Conservation (phyloP, 495 filamentous ascomycete species). For the Sphaerosporella brunnea region DNA sequence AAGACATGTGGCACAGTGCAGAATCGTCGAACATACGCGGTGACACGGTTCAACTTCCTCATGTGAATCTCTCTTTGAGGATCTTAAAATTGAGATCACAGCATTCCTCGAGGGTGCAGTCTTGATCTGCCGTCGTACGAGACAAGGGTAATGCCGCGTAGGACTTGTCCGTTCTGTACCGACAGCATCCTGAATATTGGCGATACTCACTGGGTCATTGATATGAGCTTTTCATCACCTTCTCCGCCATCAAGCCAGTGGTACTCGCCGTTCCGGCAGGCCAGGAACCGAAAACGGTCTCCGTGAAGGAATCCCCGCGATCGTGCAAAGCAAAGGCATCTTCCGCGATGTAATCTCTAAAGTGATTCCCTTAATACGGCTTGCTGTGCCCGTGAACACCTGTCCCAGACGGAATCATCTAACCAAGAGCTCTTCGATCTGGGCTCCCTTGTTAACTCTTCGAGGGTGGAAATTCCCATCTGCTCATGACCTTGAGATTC, state of each 20-base stretch:
- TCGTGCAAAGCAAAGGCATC: constrained; percentile 97
- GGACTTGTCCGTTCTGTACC: constrained; percentile 96
- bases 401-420: constrained; percentile 85
- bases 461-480: constrained; percentile 98
- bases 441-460: constrained; percentile 97
- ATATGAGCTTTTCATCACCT: too few species aligned
- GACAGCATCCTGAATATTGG: constrained; percentile 95
- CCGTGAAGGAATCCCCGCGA: constrained; percentile 72
- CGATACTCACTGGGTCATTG: constrained; percentile 89
- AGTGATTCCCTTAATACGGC: constrained; percentile 87
- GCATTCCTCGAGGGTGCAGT: constrained; percentile 89
- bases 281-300: constrained; percentile 64
- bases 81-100: constrained; percentile 96
- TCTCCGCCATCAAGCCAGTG: constrained; percentile 99
- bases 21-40: constrained; percentile 92
- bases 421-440: constrained; percentile 99
- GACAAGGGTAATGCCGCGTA: constrained; percentile 93
- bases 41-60: constrained; percentile 99
- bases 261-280: constrained; percentile 90
- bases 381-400: constrained; percentile 93
- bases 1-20: constrained; percentile 99
- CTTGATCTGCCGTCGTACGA: constrained; percentile 95
- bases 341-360: constrained; percentile 89
- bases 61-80: constrained; percentile 74
- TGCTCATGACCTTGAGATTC: constrained; percentile 99